These are phyloP conservation scores for Aspergillus sp. DNA, from an alignment of 2,329 filamentous ascomycete species.

Conservation along the genomic window DNA sequence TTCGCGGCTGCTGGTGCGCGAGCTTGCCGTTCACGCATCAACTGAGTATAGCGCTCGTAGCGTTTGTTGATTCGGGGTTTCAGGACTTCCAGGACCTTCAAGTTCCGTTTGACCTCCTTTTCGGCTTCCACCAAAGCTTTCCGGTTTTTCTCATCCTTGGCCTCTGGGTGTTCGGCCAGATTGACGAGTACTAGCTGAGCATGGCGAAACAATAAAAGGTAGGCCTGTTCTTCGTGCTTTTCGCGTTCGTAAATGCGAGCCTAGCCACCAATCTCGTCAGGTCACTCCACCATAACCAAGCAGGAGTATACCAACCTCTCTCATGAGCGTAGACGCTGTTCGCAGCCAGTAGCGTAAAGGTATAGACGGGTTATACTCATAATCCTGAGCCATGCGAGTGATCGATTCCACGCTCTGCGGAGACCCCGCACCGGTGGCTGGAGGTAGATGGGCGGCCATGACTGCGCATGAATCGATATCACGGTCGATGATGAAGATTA, in stretches of 20 bases:
- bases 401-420: constrained; percentile 79
- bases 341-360: constrained; percentile 79
- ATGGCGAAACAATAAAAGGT: constrained; percentile 87
- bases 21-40: constrained; percentile 49
- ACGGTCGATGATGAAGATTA: background rate
- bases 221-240: constrained; percentile 83
- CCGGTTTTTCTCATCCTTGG: constrained; percentile 63
- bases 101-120: constrained; percentile 63
- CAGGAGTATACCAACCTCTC: constrained; percentile 64
- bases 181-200: constrained; percentile 78
- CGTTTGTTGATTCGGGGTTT: constrained; percentile 75
- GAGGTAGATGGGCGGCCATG: constrained; percentile 30
- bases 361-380: constrained; percentile 76
- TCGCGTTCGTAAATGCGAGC: constrained; percentile 83
- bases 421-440: constrained; percentile 35
- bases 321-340: constrained; percentile 74
- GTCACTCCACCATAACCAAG: background rate
- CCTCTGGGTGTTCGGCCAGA: constrained; percentile 74
- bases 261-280: constrained; percentile 48
- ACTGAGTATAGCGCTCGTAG: constrained; percentile 67
- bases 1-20: constrained; percentile 34
- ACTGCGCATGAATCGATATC: constrained; percentile 6
- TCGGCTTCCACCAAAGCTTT: constrained; percentile 58
- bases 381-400: constrained; percentile 71
- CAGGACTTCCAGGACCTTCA: constrained; percentile 73